Evolutionary conservation across 768 basidiomycete genomes (phyloP).

Genomic region (Trametes meyenii): DNA sequence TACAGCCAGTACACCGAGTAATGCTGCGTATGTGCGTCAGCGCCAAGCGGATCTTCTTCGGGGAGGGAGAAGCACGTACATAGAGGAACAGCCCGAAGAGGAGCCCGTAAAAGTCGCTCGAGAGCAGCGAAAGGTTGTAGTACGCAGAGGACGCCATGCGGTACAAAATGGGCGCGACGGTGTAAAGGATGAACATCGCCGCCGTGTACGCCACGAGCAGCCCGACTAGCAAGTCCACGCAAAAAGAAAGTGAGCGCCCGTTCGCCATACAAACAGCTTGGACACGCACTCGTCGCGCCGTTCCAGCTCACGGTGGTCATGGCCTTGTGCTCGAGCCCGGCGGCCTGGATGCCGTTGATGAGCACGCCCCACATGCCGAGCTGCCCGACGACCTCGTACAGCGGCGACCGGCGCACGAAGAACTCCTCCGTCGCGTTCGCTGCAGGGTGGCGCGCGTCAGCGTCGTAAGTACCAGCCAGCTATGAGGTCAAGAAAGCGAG

Average conservation of each 20-base stretch:
- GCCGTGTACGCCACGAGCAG: conserved; percentile 55
- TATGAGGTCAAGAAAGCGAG: background rate
- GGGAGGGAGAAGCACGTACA: conserved; percentile 37
- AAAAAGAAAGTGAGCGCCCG: background rate
- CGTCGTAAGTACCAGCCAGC: background rate
- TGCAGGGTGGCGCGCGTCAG: too few species aligned
- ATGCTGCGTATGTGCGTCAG: conserved; percentile 49
- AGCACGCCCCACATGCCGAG: conserved; percentile 84
- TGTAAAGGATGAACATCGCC: conserved; percentile 86
- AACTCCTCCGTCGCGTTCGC: conserved; percentile 91
- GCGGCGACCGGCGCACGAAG: conserved; percentile 74
- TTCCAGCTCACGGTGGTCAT: conserved; percentile 76
- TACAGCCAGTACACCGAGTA: conserved; percentile 88
- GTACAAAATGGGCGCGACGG: conserved; percentile 83
- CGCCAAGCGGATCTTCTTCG: conserved; percentile 19
- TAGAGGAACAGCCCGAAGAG: conserved; percentile 71
- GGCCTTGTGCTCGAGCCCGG: conserved; percentile 67
- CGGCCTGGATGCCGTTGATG: conserved; percentile 78
- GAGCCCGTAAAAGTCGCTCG: conserved; percentile 87
- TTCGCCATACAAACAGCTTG: background rate
- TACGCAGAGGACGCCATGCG: conserved; percentile 84
- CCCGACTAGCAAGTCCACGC: conserved; percentile 42
- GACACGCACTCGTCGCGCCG: conserved; percentile 62
- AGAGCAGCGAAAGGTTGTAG: conserved; percentile 84
- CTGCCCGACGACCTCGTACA: conserved; percentile 89